Evolutionary conservation across 2,329 filamentous ascomycete genomes (phyloP), one percentile per base, ranked within the genome.

Genomic region (Fusarium albosuccineum): DNA sequence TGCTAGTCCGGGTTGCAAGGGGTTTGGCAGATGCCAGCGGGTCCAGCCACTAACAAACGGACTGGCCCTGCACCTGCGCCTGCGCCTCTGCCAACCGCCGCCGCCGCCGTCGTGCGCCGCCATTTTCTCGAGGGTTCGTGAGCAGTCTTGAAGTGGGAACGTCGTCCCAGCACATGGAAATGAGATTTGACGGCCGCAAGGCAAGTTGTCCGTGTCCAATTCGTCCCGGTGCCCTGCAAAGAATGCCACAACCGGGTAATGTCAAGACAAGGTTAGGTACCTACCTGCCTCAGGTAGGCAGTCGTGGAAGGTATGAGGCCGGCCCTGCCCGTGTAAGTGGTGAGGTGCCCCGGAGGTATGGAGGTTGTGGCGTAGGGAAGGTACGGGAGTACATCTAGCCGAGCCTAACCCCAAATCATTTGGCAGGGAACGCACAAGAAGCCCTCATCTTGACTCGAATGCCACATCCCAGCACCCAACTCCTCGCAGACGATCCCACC

Each of bases 1-100:
- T 64, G 53, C 40, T 69, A 69, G 66, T 58, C 49, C 33, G 36
- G 54, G 50, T 57, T 56, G 50, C 61, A 62, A 68, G 66, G 57
- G 66, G 42, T 60, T 67, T 67, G 66, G 62, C 53, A 68, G 54
- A 69, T 64, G 66, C 51, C 54, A 39, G 44, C 30, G 9, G 34
- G 37, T 34, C 37, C 36, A 45, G 46, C 39, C 51, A 50, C 44
- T 57, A 34, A 50, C 52, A 39, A 57, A 51, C 37, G 22, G 57
- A 57, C 40, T 42, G 40, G 39, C 40, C 40, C 34, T 52, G 17
- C 22, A 57, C 22, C 30, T 37, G 33, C 34, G 17, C 22, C 33
- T 40, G 57, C 46, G 41, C 54, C 45, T 48, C 17, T 66, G 30
- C 45, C 46, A 60, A 53, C 62, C 57, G 42, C 48, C 53, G 57